Base-by-base conservation (phyloP, 2,329 filamentous ascomycete genomes). In the Aspergillus tamarii region DNA sequence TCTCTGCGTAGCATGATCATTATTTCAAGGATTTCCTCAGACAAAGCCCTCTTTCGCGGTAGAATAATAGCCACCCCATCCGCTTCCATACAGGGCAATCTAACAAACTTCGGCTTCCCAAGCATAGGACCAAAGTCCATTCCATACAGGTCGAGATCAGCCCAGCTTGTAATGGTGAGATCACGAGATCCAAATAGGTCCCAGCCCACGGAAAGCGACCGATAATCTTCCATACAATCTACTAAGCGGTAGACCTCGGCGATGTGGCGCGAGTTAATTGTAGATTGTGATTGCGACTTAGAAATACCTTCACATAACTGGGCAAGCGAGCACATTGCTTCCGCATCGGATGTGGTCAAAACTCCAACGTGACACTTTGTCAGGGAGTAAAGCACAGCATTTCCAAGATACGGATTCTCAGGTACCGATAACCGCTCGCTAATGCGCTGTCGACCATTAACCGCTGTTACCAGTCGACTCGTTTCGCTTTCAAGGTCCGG, bases 241-340 rank as follows among this genome's bases (percentile, higher is more conserved):
- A 19, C 3, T 6, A n/a, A n/a, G 7, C 8, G 16, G 3, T 10
- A 41, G 7, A 10, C 16, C 16, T 41, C 39, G 2, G 39, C 39
- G 39, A 41, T n/a, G 16, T n/a, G 19, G 3, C 16, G 39, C 16
- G 39, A 41, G 7, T 3, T 9, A 16, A 41, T 41, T 2, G 8
- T n/a, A 0, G 16, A n/a, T 3, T 1, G 7, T 8, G 39, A 41
- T 4, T 41, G 7, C 1, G 39, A 41, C 16, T 8, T 3, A 0
- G 16, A 8, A n/a, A n/a, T 41, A 7, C 8, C 0, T 2, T 9
- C 39, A 41, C 39, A 41, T 9, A 41, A 4, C 1, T 19, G 1
- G 7, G 16, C 7, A 4, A n/a, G 39, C 16, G 39, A 41, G 16
- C 16, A 7, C 39, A 41, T 2, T 9, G 39, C 16, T 2, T 19